Base-by-base conservation (phyloP, 306 rosid genomes). In the Acacia crassicarpa region DNA sequence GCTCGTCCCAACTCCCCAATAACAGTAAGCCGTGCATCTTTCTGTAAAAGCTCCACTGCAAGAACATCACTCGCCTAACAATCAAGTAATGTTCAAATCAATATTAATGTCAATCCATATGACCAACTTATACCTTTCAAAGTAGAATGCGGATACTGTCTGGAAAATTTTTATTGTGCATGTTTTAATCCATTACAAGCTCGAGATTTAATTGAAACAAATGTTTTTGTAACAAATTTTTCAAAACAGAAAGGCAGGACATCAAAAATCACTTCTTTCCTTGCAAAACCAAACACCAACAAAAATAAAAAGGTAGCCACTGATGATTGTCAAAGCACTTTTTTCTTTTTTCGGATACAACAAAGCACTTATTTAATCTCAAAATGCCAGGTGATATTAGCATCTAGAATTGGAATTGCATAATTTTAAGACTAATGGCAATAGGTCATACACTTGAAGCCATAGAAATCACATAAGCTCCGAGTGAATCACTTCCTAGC, bases 401-500 rank as follows among this genome's bases (percentile, higher is more conserved):
- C 71, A 84, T 23, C 74, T 44, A 65, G 32, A 65, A 82, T 14
- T 75, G 59, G 56, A 45, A 16, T 78, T 61, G 80, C 23, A 46
- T 81, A 61, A 68, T 63, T 82, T 68, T 15, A 70, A 70, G 43
- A 71, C 63, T 22, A 73, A 75, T 30, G 68, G 82, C 25, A 83
- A 56, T 53, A 48, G 71, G 56, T 66, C 91, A 72, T 90, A 95
- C 97, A 76, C 88, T 88, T 63, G 98, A 90, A 46, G 98, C 98
- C 98, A 95, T 95, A 46, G 98, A 95, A 78, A 95, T 95, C 89
- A 95, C 97, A 81, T 95, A 95, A 45, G 97, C 98, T 82, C 97
- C 97, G 70, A 93, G 97, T 19, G 93, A 90, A 76, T 93, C 97
- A 77, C 91, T 89, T 76, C 90, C 98, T 38, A 95, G 92, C 88